Evolutionary conservation across 129 eudicot species (phyloP).

Genomic region (Tanacetum coccineum): DNA sequence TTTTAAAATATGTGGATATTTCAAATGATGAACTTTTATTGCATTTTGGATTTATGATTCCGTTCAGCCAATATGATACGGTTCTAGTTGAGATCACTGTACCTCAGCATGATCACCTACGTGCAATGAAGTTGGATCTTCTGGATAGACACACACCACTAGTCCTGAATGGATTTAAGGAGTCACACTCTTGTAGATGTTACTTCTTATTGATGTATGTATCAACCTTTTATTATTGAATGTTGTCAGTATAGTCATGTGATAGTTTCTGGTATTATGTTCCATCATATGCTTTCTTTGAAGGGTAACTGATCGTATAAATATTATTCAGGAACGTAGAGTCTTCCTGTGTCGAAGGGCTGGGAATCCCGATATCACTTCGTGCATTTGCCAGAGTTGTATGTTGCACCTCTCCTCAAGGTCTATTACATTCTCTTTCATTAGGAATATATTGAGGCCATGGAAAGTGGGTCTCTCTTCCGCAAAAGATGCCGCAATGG

Average conservation of each 20-base stretch:
- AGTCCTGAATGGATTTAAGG: conserved; percentile 42
- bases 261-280: background rate
- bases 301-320: conserved; percentile 2
- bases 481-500: too few species aligned
- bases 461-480: too few species aligned
- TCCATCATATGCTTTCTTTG: background rate
- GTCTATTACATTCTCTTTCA: conserved; percentile 18
- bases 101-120: conserved; percentile 52
- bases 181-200: conserved; percentile 33
- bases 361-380: conserved; percentile 81
- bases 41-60: conserved; percentile 78
- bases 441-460: background rate
- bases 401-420: conserved; percentile 58
- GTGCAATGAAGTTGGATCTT: conserved; percentile 60
- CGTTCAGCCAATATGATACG: conserved; percentile 59
- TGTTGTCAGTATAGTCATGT: background rate
- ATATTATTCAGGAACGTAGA: conserved; percentile 51
- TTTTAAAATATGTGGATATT: conserved; percentile 74
- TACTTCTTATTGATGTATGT: conserved; percentile 61
- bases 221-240: conserved; percentile 3
- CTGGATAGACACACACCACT: conserved; percentile 40
- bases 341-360: conserved; percentile 48
- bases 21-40: conserved; percentile 66
- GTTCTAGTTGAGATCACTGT: conserved; percentile 51
- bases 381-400: conserved; percentile 81